Percentiles rank a stretch among this genome's conserved stretches.
Evolutionary conservation across 306 rosid genomes (phyloP).

Genomic region (Luffa aegyptiaca): DNA sequence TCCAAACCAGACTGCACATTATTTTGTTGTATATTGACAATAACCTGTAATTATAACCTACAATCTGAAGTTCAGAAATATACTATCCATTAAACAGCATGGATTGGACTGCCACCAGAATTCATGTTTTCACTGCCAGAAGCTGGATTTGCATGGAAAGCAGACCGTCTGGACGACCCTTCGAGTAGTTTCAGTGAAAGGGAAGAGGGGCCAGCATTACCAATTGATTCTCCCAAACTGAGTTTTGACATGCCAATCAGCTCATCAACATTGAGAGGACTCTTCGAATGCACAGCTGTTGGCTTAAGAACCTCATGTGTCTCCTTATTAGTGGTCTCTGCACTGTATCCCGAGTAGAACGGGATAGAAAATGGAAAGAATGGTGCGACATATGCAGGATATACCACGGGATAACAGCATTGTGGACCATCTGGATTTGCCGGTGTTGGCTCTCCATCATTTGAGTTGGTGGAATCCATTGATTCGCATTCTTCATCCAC

Average conservation of each 20-base stretch:
- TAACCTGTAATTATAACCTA: conserved; percentile 21
- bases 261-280: conserved; percentile 84
- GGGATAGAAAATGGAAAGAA: conserved; percentile 69
- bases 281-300: conserved; percentile 79
- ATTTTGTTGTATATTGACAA: conserved; percentile 24
- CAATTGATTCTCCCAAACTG: conserved; percentile 75
- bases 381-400: conserved; percentile 65
- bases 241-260: conserved; percentile 92
- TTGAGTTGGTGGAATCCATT: conserved; percentile 87
- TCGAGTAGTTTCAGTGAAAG: conserved; percentile 61
- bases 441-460: conserved; percentile 62
- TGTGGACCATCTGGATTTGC: conserved; percentile 36
- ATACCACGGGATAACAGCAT: conserved; percentile 47
- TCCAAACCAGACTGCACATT: conserved; percentile 44
- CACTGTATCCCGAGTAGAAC: conserved; percentile 54
- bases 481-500: conserved; percentile 90
- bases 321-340: conserved; percentile 45
- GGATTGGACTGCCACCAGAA: conserved; percentile 64
- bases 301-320: conserved; percentile 82
- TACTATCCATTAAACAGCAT: conserved; percentile 43
- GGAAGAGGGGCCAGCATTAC: conserved; percentile 56
- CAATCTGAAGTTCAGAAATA: conserved; percentile 21
- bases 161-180: conserved; percentile 92
- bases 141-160: conserved; percentile 78
- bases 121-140: conserved; percentile 48